Conservation (phyloP, 2,329 filamentous ascomycete species). For the Neurospora crassa region DNA sequence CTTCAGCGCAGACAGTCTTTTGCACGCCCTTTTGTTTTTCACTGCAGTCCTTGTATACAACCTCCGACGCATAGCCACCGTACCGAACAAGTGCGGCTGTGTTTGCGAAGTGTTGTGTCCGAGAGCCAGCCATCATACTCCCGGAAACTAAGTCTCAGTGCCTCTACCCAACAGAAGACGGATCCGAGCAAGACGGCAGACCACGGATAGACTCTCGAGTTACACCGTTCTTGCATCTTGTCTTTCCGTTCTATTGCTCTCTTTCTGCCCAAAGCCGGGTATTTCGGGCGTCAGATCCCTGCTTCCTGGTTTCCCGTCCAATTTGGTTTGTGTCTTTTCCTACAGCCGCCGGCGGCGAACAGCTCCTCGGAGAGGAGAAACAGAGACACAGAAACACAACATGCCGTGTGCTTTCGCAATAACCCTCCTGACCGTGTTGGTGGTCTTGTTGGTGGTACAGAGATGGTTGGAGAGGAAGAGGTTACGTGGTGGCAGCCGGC, state of each 20-base stretch:
- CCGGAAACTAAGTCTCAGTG: neutral
- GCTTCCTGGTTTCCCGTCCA: neutral
- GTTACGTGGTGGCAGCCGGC: slow-evolving; percentile 19
- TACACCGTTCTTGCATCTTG: neutral
- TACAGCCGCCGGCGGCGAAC: neutral
- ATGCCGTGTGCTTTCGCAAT: neutral
- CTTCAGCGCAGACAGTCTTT: neutral
- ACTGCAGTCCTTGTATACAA: neutral
- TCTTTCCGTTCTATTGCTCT: neutral
- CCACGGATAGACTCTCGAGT: neutral
- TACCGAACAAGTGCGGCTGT: neutral
- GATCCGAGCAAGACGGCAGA: neutral
- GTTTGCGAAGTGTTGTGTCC: neutral
- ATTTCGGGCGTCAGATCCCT: neutral
- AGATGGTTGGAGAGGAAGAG: slow-evolving; percentile 12
- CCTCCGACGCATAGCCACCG: neutral
- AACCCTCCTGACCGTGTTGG: neutral
- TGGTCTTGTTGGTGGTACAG: slow-evolving; percentile 9
- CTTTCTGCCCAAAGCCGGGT: neutral
- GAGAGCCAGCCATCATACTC: neutral
- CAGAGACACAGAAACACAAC: neutral
- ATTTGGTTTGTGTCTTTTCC: neutral
- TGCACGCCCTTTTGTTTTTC: neutral
- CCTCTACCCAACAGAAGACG: neutral
- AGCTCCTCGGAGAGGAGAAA: neutral